Evolutionary conservation across 2,329 filamentous ascomycete species (phyloP).

Genomic region (Fusarium neocosmosporiellum): DNA sequence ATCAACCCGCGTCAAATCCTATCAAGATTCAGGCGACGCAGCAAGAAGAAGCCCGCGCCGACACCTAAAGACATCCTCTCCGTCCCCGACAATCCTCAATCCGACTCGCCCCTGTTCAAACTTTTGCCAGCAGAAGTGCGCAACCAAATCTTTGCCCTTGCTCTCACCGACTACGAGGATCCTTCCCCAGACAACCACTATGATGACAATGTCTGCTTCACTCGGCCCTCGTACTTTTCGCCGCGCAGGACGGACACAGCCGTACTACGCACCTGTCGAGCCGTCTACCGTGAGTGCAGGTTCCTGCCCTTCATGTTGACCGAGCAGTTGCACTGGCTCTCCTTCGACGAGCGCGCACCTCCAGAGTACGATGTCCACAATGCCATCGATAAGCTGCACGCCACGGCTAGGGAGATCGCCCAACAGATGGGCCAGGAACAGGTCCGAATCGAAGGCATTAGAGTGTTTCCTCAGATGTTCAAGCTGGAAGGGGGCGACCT

Average conservation of each 20-base stretch:
- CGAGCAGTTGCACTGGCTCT: constrained; percentile 55
- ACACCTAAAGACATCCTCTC: constrained; percentile 5
- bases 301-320: constrained; percentile 53
- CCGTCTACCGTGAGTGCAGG: constrained; percentile 56
- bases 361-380: constrained; percentile 19
- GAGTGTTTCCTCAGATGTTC: constrained; percentile 58
- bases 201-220: constrained; percentile 49
- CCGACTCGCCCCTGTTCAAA: constrained; percentile 47
- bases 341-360: constrained; percentile 46
- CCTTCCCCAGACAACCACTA: constrained; percentile 41
- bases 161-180: constrained; percentile 53
- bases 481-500: constrained; percentile 48
- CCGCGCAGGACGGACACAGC: constrained; percentile 50
- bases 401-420: constrained; percentile 30
- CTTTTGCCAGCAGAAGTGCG: constrained; percentile 61
- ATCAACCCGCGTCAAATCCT: neutral
- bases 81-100: constrained; percentile 9
- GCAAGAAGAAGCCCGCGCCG: neutral
- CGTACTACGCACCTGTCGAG: constrained; percentile 56
- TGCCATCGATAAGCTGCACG: neutral
- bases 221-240: constrained; percentile 54
- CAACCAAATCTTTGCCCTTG: constrained; percentile 57
- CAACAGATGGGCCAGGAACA: constrained; percentile 30
- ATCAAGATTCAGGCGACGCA: neutral
- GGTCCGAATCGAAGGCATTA: constrained; percentile 47